Conservation (phyloP, 768 basidiomycete genomes). For the Lentinula sp. region DNA sequence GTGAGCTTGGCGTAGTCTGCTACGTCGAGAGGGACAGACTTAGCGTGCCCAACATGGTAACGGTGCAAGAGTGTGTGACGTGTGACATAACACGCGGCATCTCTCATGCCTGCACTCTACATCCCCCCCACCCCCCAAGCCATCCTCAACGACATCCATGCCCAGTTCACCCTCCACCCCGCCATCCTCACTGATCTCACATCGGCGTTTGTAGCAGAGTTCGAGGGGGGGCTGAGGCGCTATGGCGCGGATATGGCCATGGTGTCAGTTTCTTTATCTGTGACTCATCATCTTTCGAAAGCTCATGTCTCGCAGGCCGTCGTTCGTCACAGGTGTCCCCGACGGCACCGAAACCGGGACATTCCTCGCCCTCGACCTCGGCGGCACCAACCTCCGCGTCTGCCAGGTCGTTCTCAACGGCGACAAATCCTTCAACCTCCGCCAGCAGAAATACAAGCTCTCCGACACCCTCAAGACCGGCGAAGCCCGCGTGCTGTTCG, state of each 20-base stretch:
- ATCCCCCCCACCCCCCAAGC: constrained; percentile 36
- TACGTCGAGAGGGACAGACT: too few species aligned
- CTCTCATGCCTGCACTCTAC: constrained; percentile 8
- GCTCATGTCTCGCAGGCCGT: constrained; percentile 49
- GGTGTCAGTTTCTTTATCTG: constrained; percentile 51
- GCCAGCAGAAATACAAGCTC: constrained; percentile 96
- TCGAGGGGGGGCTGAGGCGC: constrained; percentile 63
- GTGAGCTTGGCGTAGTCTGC: too few species aligned
- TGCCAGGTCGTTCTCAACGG: constrained; percentile 93
- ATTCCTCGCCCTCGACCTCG: constrained; percentile 93
- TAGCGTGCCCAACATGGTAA: too few species aligned
- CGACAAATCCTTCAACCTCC: constrained; percentile 80
- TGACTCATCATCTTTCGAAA: too few species aligned
- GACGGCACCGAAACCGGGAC: constrained; percentile 95
- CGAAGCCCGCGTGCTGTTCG: constrained; percentile 82
- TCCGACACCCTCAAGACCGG: constrained; percentile 92
- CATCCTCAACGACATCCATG: constrained; percentile 60
- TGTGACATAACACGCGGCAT: too few species aligned
- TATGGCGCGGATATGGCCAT: constrained; percentile 88
- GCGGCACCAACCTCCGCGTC: constrained; percentile 96
- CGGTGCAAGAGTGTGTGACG: background rate
- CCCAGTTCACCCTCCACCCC: constrained; percentile 63
- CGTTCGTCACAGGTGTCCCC: constrained; percentile 93
- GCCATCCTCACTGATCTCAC: constrained; percentile 66
- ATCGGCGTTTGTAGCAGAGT: constrained; percentile 74